Conservation (phyloP, 768 basidiomycete species). For the Agrocybe chaxingu region DNA sequence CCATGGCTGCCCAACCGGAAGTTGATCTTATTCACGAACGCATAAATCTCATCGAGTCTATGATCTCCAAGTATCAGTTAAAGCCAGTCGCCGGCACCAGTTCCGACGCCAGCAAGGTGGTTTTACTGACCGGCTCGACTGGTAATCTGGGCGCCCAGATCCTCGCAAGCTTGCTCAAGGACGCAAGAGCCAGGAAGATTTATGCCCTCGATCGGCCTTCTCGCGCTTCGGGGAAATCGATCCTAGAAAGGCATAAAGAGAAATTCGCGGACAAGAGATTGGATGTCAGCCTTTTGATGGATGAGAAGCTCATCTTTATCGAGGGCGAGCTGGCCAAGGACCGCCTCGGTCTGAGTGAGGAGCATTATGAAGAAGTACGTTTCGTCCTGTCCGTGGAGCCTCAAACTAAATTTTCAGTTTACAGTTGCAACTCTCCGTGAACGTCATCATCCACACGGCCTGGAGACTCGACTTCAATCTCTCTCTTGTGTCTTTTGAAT, state of each 20-base stretch:
- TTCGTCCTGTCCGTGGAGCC: neutral
- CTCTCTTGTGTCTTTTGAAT: conserved; percentile 39
- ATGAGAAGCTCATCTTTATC: conserved; percentile 29
- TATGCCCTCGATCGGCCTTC: conserved; percentile 29
- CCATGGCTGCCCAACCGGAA: neutral
- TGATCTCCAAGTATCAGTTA: no score
- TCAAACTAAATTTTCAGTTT: no score
- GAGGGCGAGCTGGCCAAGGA: conserved; percentile 30
- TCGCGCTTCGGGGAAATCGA: neutral
- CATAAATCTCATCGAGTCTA: conserved; percentile 20
- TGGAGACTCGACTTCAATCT: conserved; percentile 49
- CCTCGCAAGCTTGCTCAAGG: conserved; percentile 25
- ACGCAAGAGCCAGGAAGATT: conserved; percentile 17
- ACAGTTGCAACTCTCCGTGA: conserved; percentile 27
- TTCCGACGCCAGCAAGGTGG: conserved; percentile 6
- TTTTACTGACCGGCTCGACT: conserved; percentile 39
- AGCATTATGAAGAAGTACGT: conserved; percentile 25
- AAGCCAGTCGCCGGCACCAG: neutral
- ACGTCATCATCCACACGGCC: conserved; percentile 39
- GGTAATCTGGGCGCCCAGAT: conserved; percentile 36
- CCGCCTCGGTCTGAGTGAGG: conserved; percentile 22
- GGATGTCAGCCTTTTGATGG: conserved; percentile 21
- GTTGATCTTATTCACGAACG: conserved; percentile 24
- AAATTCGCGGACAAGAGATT: conserved; percentile 30
- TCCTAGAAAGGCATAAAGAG: conserved; percentile 19